Base-by-base conservation (phyloP, 148 eudicot species). In the Vaccinium darrowii region DNA sequence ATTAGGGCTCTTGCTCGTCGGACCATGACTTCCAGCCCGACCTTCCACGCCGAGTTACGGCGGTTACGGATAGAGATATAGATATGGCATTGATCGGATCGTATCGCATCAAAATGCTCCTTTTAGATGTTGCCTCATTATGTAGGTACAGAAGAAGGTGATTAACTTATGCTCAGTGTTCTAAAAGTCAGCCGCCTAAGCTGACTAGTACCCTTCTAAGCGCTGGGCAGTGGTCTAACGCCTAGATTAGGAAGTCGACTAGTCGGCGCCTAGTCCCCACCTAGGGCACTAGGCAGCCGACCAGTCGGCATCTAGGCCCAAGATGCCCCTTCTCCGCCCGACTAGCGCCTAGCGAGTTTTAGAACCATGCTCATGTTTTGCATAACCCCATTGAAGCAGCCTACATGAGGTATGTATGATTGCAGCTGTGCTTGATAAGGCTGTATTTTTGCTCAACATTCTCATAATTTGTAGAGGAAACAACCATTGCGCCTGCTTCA, bases 1-100 rank as follows among this genome's bases (percentile, higher is more conserved):
- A 97, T 97, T 47, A 90, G 90, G 84, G 85, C 89, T 83, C 98
- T 97, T 83, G 98, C 99, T 79, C 94, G 89, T 82, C 93, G 92
- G 63, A 97, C 98, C 78, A 91, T 97, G 79, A 87, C 88, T 83
- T 92, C 98, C 73, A 97, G 98, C 89, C 88, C 94, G 6, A 90
- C 92, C 52, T 95, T 97, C 84, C 92, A 91, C 78, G 84, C 91
- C 11, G 99, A 97, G 90, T 73, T 97, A 86, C 89, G 94, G 49
- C 92, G 99, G 5, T 85, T 95, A 78, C 84, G 99, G 88, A 90
- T 97, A 50, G 98, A 94, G 43, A 39, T 97, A 52, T 95, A 90
- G 82, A 16, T 25, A 36, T 52, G 19, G 19, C 19, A 0, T 3
- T 23, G 18, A 54, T 30, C 3, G 67, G 67, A 60, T 60, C 11